Evolutionary conservation across 306 rosid species (phyloP).

Genomic region (Lupinus albus): DNA sequence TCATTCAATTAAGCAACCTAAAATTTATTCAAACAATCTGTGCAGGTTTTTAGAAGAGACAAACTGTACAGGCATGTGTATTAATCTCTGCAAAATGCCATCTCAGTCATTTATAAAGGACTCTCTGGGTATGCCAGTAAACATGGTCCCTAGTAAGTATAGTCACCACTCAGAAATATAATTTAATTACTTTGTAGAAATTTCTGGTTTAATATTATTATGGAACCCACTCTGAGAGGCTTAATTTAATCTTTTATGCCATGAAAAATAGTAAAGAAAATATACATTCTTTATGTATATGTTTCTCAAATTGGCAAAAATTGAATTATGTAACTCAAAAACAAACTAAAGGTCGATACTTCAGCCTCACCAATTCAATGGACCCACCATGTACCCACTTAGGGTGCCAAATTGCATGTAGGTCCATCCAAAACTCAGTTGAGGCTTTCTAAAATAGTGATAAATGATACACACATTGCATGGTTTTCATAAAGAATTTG

Average conservation of each 20-base stretch:
- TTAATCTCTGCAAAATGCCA: slow-evolving; percentile 81
- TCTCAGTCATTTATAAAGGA: slow-evolving; percentile 76
- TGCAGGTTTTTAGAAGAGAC: slow-evolving; percentile 79
- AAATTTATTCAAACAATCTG: neutral
- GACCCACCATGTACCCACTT: slow-evolving; percentile 59
- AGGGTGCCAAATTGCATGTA: slow-evolving; percentile 60
- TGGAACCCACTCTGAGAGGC: too few species aligned
- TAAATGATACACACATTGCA: slow-evolving; percentile 38
- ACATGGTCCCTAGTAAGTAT: slow-evolving; percentile 88
- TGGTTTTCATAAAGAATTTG: slow-evolving; percentile 30
- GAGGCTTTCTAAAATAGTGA: slow-evolving; percentile 33
- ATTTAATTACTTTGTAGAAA: slow-evolving; percentile 18
- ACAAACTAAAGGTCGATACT: too few species aligned
- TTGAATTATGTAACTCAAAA: slow-evolving; percentile 1
- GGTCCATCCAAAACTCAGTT: slow-evolving; percentile 45
- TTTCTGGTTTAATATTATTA: neutral
- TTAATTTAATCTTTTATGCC: too few species aligned
- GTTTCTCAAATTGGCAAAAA: slow-evolving; percentile 11
- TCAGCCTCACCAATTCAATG: slow-evolving; percentile 46
- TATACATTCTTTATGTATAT: neutral
- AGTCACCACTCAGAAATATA: neutral
- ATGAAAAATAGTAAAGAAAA: slow-evolving; percentile 1
- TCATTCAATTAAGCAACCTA: neutral
- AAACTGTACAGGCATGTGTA: slow-evolving; percentile 84
- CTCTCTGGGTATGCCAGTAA: slow-evolving; percentile 73